phyloP scores from a whole-genome alignment of 1,139 yeast genomes.

The Citeromyces hawaiiensis region DNA sequence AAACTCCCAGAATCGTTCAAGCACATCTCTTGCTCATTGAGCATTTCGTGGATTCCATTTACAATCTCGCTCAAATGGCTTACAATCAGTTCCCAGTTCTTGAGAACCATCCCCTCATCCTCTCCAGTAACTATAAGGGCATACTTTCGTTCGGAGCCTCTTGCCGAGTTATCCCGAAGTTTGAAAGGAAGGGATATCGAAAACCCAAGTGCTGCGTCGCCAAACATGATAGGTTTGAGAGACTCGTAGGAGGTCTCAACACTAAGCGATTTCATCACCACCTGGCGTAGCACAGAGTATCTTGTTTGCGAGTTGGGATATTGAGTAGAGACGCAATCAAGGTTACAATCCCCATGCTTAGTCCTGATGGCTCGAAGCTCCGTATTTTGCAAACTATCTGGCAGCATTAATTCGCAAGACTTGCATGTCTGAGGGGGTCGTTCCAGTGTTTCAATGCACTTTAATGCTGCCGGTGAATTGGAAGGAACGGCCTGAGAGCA shows the following conservation, averaged over 20 bases:
- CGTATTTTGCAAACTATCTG: constrained; percentile 10
- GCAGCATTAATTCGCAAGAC: constrained; percentile 41
- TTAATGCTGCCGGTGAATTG: constrained; percentile 16
- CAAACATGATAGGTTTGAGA: constrained; percentile 55
- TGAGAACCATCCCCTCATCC: constrained; percentile 34
- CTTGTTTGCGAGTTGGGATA: constrained; percentile 46
- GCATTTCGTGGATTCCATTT: constrained; percentile 22
- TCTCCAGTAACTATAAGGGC: constrained; percentile 52
- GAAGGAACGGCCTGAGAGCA: constrained; percentile 45
- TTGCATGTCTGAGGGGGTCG: constrained; percentile 37
- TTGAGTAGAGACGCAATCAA: constrained; percentile 35
- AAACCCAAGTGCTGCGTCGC: constrained; percentile 57
- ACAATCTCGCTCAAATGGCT: constrained; percentile 40
- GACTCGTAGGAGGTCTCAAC: constrained; percentile 63
- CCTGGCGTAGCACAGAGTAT: constrained; percentile 41
- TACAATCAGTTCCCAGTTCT: constrained; percentile 44
- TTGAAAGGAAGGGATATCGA: constrained; percentile 58
- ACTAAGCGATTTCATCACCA: constrained; percentile 53
- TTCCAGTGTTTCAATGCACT: constrained; percentile 13
- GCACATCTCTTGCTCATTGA: constrained; percentile 8
- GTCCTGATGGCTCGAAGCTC: background rate
- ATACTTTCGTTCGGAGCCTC: constrained; percentile 72
- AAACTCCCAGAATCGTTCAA: background rate
- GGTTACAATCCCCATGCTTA: constrained; percentile 7
- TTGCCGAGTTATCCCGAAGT: constrained; percentile 52